Evolutionary conservation across 2,329 filamentous ascomycete species (phyloP), one percentile per base, ranked within the genome.

Genomic region (Fusarium abutilonis): DNA sequence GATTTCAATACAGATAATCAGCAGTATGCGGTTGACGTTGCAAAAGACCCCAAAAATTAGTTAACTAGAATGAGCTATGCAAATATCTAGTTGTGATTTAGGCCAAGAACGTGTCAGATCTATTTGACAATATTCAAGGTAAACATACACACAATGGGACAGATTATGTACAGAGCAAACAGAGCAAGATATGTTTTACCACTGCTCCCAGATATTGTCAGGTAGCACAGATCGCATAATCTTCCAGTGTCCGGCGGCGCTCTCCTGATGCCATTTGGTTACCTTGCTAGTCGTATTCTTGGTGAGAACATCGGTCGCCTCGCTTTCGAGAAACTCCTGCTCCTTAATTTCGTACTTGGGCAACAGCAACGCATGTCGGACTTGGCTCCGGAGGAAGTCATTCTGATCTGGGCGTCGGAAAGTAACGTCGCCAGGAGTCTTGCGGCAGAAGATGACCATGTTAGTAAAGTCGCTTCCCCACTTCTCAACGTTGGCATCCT

Each of bases 391-490:
- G 31, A 97, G 78, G 69, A 85, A 89, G 72, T 99, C 95, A 3
- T 79, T 78, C 7, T 82, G 75, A 0, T 76, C 79, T 0, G 93
- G 85, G 14, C 80, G 71, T 11, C 93, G 84, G 79, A 98, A 98
- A 0, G 73, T 78, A 34, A 93, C 77, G 0, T 77, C 69, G 4
- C 70, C 70, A 21, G 61, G 55, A 10, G 78, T 80, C 77, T 93
- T 94, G 56, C 86, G 88, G 81, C 95, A 99, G 79, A 97, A 97
- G 58, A 98, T 87, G 42, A 98, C 91, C 85, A 98, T 92, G 79
- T 99, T 99, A 73, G 93, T 92, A 75, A 98, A 97, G 72, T 97
- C 91, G 26, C 79, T 77, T 3, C 79, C 80, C 15, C 80, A 75
- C 38, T 78, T 72, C 32, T 80, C 79, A 19, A 85, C 75, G 8